Evolutionary conservation across 495 filamentous ascomycete genomes (phyloP).

Genomic region (Xylaria cubensis): DNA sequence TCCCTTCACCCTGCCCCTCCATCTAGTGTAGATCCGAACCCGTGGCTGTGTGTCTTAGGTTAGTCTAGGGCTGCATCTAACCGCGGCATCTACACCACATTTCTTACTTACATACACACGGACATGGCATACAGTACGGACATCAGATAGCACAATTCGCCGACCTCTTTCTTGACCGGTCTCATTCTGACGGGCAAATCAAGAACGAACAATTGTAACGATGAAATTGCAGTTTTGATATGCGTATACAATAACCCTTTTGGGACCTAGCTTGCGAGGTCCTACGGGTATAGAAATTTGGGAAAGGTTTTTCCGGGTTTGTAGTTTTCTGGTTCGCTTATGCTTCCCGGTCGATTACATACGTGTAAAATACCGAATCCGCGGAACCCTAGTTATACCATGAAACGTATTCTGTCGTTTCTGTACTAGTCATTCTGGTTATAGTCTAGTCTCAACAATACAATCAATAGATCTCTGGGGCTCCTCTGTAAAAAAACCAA

Average conservation of each 20-base stretch:
- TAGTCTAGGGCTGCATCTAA: conserved; percentile 10
- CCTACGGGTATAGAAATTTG: neutral
- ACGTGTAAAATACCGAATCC: conserved; percentile 4
- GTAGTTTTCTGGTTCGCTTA: neutral
- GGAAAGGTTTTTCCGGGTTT: neutral
- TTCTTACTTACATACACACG: conserved; percentile 1
- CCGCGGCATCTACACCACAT: conserved; percentile 7
- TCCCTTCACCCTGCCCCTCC: neutral
- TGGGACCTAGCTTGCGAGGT: neutral
- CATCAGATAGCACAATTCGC: neutral
- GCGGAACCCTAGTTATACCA: neutral
- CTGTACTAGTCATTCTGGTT: conserved; percentile 1
- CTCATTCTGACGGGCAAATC: neutral
- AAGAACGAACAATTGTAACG: neutral
- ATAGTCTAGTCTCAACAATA: neutral
- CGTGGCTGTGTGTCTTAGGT: neutral
- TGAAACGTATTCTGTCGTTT: neutral
- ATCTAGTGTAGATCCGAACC: neutral
- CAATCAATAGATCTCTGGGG: neutral
- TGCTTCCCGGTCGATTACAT: neutral
- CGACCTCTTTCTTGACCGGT: neutral
- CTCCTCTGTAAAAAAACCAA: neutral
- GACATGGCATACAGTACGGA: neutral
- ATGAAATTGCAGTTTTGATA: neutral
- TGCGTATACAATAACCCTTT: neutral